Percentiles rank a stretch among this genome's conserved stretches.
Evolutionary conservation across 257 asterid genomes (phyloP).

Genomic region (Gentiana macrophylla): DNA sequence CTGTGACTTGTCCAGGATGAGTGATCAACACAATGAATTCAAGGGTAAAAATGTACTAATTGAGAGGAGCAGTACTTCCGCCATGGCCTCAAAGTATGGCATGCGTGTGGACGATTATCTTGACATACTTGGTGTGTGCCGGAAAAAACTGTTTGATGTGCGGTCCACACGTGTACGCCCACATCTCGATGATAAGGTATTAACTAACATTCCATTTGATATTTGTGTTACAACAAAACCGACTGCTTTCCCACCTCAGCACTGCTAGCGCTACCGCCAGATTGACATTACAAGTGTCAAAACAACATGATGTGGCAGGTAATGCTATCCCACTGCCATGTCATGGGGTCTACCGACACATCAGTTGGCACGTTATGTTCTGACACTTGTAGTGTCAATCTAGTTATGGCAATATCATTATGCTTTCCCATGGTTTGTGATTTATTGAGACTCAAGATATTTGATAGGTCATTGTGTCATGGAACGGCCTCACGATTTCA

Average conservation of each 20-base stretch:
- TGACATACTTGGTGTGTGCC: conserved; percentile 49
- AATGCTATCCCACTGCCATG: too few species aligned
- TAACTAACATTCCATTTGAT: background rate
- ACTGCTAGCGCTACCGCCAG: too few species aligned
- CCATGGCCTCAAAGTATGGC: conserved; percentile 60
- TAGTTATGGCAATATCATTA: too few species aligned
- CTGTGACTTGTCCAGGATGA: conserved; percentile 80
- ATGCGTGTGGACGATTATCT: conserved; percentile 50
- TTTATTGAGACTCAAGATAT: conserved; percentile 3
- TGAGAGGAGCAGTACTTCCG: conserved; percentile 51
- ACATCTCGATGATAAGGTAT: conserved; percentile 88
- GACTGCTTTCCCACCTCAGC: too few species aligned
- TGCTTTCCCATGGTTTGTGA: background rate
- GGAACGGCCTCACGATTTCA: conserved; percentile 94
- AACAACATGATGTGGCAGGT: too few species aligned
- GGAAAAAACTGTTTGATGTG: conserved; percentile 49
- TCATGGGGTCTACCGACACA: too few species aligned
- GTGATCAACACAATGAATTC: conserved; percentile 89
- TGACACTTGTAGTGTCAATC: too few species aligned
- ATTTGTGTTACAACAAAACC: background rate
- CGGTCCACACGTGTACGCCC: conserved; percentile 74
- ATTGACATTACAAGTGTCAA: too few species aligned
- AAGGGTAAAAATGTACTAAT: conserved; percentile 78
- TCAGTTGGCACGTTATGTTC: too few species aligned
- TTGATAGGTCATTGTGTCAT: conserved; percentile 80